These are phyloP conservation scores for Colletotrichum magnum DNA, from an alignment of 2,329 filamentous ascomycete genomes.

Conservation along the genomic window DNA sequence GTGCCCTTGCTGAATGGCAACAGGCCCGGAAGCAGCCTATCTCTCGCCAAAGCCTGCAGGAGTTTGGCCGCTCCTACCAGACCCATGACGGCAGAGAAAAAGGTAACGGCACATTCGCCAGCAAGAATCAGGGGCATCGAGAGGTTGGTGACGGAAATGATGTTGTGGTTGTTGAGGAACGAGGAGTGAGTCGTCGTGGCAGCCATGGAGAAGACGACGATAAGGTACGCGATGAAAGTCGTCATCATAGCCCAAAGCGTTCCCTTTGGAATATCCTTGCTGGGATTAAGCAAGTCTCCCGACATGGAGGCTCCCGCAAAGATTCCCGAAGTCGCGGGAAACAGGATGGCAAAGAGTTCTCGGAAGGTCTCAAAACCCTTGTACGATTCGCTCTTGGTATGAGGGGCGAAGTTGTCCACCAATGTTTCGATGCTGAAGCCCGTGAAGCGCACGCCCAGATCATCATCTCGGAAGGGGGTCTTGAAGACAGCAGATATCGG, in stretches of 20 bases:
- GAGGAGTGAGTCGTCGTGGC: constrained; percentile 81
- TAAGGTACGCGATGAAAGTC: constrained; percentile 81
- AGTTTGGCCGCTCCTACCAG: constrained; percentile 88
- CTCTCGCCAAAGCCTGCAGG: constrained; percentile 85
- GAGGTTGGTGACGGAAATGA: constrained; percentile 86
- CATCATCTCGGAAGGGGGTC: constrained; percentile 75
- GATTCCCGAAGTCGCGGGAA: constrained; percentile 75
- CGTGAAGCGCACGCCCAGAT: constrained; percentile 80
- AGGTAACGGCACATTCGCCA: constrained; percentile 85
- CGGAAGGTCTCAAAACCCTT: constrained; percentile 79
- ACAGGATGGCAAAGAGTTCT: constrained; percentile 87
- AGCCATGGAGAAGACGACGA: constrained; percentile 85
- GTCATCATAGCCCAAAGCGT: constrained; percentile 83
- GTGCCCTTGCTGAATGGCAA: constrained; percentile 82
- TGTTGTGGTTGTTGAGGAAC: constrained; percentile 81
- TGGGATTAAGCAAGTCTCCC: constrained; percentile 85
- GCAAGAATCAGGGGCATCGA: constrained; percentile 81
- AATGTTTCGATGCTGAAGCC: constrained; percentile 81
- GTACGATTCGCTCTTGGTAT: constrained; percentile 73
- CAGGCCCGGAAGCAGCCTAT: constrained; percentile 83
- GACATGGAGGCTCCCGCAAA: constrained; percentile 90
- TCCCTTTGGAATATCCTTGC: constrained; percentile 87
- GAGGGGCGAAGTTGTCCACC: constrained; percentile 80
- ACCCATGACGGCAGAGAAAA: constrained; percentile 91
- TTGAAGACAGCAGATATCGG: constrained; percentile 81